Base-by-base conservation (phyloP, 805 yeast genomes). In the Cyberlindnera nakhonratchasimensis region DNA sequence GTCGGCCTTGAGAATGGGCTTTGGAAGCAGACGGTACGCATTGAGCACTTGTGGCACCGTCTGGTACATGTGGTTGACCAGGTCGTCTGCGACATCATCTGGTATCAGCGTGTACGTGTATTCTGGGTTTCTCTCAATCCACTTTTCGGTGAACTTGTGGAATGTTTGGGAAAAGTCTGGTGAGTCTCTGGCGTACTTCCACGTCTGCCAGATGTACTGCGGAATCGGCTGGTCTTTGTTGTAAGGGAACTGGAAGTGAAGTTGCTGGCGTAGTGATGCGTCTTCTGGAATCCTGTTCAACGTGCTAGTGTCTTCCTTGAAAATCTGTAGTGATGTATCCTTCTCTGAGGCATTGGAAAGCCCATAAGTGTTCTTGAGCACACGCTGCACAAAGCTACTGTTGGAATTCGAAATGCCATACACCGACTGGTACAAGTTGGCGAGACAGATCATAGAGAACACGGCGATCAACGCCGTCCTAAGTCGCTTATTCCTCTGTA, bases 131-230 rank as follows among this genome's bases (percentile, higher is more conserved):
- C 63, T 62, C 12, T 61, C 65, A 1, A 72, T 66, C 98, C 98
- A 91, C 29, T 80, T 67, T 14, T 71, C 61, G 45, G 78, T 77
- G 32, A 68, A 74, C 26, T 66, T 66, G 34, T 62, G 66, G 57
- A 78, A 82, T 24, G 63, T 59, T 10, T 69, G 55, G 17, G 86
- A 85, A 57, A 87, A 81, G 12, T 69, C 58, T 17, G 67, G 69
- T 48, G 82, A 82, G 30, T 70, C 69, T 36, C 74, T 55, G 14
- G 77, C 79, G 36, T 74, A 79, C 64, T 89, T 91, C 96, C 97
- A 91, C 1, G 96, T 81, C 64, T 91, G 98, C 96, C 97, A 91
- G 30, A 91, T 79, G 51, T 77, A 76, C 17, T 81, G 84, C 0
- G 96, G 95, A 44, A 89, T 77, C 23, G 77, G 76, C 24, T 73